phyloP scores from a whole-genome alignment of 2,329 filamentous ascomycete species.

The Sporothrix humicola region DNA sequence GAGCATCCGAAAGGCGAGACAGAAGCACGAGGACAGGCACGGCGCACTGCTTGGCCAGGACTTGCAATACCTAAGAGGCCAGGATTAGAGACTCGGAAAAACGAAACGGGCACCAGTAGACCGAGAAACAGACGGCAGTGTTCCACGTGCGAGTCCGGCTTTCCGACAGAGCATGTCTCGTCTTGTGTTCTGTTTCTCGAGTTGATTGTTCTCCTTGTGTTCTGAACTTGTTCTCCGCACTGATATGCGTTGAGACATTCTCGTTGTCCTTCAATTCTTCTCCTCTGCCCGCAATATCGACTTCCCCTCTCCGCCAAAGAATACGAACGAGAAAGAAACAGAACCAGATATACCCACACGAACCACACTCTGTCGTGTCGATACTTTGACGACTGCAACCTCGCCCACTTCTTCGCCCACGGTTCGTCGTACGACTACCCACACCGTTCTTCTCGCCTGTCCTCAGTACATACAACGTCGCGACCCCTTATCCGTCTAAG shows the following conservation, averaged over 20 bases:
- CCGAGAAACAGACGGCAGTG: background rate
- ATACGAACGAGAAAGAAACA: too few species aligned
- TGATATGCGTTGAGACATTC: slow-evolving; percentile 1
- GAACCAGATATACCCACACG: too few species aligned
- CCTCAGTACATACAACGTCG: background rate
- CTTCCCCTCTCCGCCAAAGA: too few species aligned
- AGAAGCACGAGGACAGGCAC: background rate
- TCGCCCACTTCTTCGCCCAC: background rate
- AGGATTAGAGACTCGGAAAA: background rate
- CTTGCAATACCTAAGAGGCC: background rate
- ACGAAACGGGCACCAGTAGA: background rate
- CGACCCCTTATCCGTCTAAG: background rate
- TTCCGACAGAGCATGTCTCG: slow-evolving; percentile 21
- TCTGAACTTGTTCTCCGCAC: background rate
- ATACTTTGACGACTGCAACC: slow-evolving; percentile 4
- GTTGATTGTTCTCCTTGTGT: too few species aligned
- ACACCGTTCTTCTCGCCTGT: background rate
- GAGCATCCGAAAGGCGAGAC: background rate
- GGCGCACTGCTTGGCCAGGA: background rate
- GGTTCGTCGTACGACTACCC: slow-evolving; percentile 1
- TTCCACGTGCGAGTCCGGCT: background rate
- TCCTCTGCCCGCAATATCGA: too few species aligned
- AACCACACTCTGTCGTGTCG: background rate
- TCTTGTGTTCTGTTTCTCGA: background rate
- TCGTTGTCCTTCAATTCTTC: too few species aligned